Evolutionary conservation across 495 filamentous ascomycete genomes (phyloP), one percentile per base, ranked within the genome.

Genomic region (Geoglossum glabrum): DNA sequence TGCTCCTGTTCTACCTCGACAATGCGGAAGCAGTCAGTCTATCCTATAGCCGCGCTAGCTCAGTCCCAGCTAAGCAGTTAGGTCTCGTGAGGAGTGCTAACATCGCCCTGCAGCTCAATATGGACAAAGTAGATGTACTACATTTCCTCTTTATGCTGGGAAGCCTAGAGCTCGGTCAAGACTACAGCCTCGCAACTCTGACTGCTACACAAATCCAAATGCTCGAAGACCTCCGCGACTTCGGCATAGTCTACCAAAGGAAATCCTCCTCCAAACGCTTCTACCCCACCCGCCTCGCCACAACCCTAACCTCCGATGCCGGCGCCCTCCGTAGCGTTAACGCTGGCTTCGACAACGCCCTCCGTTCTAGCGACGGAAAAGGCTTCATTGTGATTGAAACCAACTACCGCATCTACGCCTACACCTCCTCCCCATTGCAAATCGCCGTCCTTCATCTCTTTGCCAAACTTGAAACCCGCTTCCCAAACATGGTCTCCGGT

Each of bases 321-420:
- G 71, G 72, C 28, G 78, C 82, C 23, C 72, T 88, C 1, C 76
- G 81, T n/a, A 79, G 72, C 61, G 75, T 81, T 31, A 74, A 72
- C 36, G 74, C 74, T 19, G 73, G 73, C 23, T 77, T 83, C 61
- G 67, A 72, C 61, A 66, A 64, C 10, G 77, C 77, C 55, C 71
- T 80, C 46, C 58, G 66, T 21, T 56, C 70, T 34, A 66, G 66
- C 43, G 73, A 76, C 17, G 65, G 75, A 15, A 80, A 82, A 57
- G 90, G 90, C 36, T 90, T 89, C 73, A 87, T 98, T 64, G 85
- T 98, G 62, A 76, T 97, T 62, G 92, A 98, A 74, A 98, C 92
- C n/a, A 98, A 98, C 72, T 96, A 96, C 72, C 86, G 92, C 28
- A 70, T 98, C 62, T 98, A 98, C 71, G 92, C 92, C 31, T 98